A percentile compares a stretch with the other conserved stretches of the same genome.
These are phyloP conservation scores for Tetracladium setigerum DNA, from an alignment of 495 filamentous ascomycete genomes.

Conservation along the genomic window DNA sequence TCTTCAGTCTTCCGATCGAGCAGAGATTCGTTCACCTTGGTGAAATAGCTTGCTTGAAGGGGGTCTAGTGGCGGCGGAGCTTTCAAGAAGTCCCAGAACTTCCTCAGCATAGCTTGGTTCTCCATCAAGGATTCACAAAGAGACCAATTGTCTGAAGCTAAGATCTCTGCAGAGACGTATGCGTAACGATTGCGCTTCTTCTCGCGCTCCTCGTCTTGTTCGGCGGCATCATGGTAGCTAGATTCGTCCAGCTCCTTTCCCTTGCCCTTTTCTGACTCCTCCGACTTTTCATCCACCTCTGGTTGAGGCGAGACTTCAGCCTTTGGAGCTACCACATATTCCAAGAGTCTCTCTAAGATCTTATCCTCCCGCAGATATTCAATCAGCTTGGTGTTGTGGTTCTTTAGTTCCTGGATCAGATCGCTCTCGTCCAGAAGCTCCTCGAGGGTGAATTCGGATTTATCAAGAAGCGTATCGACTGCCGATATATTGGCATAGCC, in stretches of 20 bases:
- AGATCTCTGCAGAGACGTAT: conserved; percentile 83
- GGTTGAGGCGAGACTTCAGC: conserved; percentile 47
- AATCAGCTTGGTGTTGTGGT: conserved; percentile 95
- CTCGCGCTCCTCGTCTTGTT: conserved; percentile 64
- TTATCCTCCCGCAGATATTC: conserved; percentile 87
- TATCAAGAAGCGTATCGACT: conserved; percentile 93
- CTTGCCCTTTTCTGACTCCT: conserved; percentile 26
- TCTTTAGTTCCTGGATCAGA: conserved; percentile 93
- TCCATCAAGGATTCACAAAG: conserved; percentile 89
- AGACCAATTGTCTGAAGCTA: conserved; percentile 95
- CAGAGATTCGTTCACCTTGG: conserved; percentile 93
- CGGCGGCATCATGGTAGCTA: conserved; percentile 31
- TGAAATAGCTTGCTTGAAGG: conserved; percentile 93
- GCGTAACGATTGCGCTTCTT: conserved; percentile 87
- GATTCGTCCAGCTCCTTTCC: conserved; percentile 43
- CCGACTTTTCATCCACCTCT: conserved; percentile 34
- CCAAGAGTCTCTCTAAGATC: conserved; percentile 78
- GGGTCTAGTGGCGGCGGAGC: conserved; percentile 75
- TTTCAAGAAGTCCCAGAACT: conserved; percentile 89
- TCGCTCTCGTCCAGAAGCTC: conserved; percentile 95
- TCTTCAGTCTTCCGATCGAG: conserved; percentile 97
- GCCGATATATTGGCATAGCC: conserved; percentile 96
- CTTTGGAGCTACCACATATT: conserved; percentile 81
- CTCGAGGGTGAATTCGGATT: conserved; percentile 87
- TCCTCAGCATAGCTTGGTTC: conserved; percentile 62